phyloP scores from a whole-genome alignment of 768 basidiomycete species.

The Hysterangium stoloniferum region DNA sequence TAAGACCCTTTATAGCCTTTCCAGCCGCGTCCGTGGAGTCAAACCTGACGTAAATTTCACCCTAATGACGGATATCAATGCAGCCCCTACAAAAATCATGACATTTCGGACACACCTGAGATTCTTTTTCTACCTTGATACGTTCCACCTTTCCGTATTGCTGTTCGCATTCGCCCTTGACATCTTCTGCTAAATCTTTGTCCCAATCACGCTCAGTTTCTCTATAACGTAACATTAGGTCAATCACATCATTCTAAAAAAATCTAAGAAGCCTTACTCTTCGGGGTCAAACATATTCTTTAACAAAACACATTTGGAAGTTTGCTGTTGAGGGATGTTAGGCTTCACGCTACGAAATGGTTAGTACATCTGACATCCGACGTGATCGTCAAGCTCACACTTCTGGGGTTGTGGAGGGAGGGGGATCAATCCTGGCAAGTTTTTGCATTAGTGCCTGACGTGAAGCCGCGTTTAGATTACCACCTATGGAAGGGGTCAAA shows the following conservation, averaged over 20 bases:
- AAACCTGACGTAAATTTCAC: constrained; percentile 97
- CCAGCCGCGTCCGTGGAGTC: constrained; percentile 69
- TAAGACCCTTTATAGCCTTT: constrained; percentile 81
- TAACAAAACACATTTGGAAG: constrained; percentile 81
- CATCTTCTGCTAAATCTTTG: constrained; percentile 90
- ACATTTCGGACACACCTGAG: constrained; percentile 51
- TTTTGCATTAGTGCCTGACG: constrained; percentile 99
- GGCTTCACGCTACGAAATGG: constrained; percentile 50
- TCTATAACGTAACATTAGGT: constrained; percentile 31
- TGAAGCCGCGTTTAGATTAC: constrained; percentile 96
- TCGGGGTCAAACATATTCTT: constrained; percentile 98
- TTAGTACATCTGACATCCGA: constrained; percentile 6
- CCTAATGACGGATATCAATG: constrained; percentile 37
- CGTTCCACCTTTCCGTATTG: constrained; percentile 85
- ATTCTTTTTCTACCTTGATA: constrained; percentile 92
- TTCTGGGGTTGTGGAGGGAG: constrained; percentile 48
- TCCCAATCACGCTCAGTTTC: constrained; percentile 98
- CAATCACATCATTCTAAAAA: neutral
- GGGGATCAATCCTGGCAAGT: constrained; percentile 88
- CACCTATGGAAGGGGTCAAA: constrained; percentile 47
- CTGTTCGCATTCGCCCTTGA: constrained; percentile 85
- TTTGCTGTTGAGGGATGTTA: constrained; percentile 76
- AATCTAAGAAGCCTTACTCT: constrained; percentile 50
- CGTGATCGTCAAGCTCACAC: constrained; percentile 38
- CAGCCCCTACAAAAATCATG: neutral